Conservation (phyloP, 345 rosid genomes). For the Crucihimalaya himalaica region DNA sequence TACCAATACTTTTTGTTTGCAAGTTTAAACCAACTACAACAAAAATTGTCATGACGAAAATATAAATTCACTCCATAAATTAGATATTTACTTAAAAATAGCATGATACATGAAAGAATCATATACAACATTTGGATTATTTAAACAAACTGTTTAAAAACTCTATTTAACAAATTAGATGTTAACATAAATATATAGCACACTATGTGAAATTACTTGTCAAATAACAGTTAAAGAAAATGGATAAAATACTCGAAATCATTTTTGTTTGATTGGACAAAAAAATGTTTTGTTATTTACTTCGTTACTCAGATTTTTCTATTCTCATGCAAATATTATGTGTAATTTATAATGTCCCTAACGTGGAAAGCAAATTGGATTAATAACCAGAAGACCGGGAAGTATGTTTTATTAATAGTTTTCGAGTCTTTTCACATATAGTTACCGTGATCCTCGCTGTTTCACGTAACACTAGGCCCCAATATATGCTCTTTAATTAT, state of each 20-base stretch:
- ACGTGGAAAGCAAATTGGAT: slow-evolving; percentile 27
- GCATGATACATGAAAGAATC: no score
- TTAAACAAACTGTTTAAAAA: neutral
- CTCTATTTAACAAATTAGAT: neutral
- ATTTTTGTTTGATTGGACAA: neutral
- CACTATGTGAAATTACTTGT: neutral
- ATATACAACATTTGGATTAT: no score
- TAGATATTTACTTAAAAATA: no score
- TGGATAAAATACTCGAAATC: neutral
- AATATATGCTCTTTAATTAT: slow-evolving; percentile 19
- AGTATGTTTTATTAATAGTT: slow-evolving; percentile 23
- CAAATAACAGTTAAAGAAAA: neutral
- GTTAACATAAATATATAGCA: neutral
- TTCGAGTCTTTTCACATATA: slow-evolving; percentile 29
- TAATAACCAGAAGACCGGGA: slow-evolving; percentile 33
- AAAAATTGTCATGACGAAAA: no score
- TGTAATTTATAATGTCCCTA: slow-evolving; percentile 2
- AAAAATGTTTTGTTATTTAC: neutral
- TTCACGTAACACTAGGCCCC: slow-evolving; percentile 35
- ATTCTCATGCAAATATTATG: neutral
- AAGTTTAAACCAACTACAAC: neutral
- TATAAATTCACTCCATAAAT: no score
- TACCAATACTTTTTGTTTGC: slow-evolving; percentile 19
- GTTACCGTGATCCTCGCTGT: slow-evolving; percentile 33
- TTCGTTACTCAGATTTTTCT: neutral